Evolutionary conservation across 345 rosid species (phyloP).

Genomic region (Syzygium jambos): DNA sequence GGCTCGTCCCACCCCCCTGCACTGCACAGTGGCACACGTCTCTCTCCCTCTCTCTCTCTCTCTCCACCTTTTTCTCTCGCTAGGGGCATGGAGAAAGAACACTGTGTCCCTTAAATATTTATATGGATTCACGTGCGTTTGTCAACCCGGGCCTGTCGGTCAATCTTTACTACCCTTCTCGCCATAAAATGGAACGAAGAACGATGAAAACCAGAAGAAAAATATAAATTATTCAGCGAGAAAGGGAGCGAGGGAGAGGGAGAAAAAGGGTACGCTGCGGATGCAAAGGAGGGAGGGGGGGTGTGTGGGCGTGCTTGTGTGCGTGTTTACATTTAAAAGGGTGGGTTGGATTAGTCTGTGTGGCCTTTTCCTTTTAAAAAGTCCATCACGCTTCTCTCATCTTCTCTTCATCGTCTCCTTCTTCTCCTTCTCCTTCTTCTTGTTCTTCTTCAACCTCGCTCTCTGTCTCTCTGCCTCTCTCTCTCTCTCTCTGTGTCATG

Average conservation of each 20-base stretch:
- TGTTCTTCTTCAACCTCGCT: neutral
- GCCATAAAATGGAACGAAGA: neutral
- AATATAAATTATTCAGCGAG: neutral
- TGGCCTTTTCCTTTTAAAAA: neutral
- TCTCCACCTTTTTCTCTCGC: neutral
- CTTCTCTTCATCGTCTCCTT: neutral
- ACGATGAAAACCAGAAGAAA: neutral
- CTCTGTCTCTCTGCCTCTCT: neutral
- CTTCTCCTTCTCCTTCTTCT: neutral
- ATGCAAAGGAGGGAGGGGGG: neutral
- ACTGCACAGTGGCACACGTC: neutral
- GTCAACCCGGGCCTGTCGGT: conserved; percentile 60
- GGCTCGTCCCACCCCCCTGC: neutral
- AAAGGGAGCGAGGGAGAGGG: neutral
- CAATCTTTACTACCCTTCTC: conserved; percentile 25
- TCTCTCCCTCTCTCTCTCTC: conserved; percentile 5
- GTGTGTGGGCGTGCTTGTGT: neutral
- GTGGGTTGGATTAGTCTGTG: neutral
- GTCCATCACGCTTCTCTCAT: neutral
- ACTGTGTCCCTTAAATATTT: conserved; percentile 19
- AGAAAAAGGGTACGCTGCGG: neutral
- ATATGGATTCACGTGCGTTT: conserved; percentile 72
- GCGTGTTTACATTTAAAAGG: neutral
- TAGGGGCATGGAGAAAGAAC: conserved; percentile 17
- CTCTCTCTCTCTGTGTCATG: conserved; percentile 18